Conservation (phyloP, 2,329 filamentous ascomycete genomes). For the Cordyceps sp. region DNA sequence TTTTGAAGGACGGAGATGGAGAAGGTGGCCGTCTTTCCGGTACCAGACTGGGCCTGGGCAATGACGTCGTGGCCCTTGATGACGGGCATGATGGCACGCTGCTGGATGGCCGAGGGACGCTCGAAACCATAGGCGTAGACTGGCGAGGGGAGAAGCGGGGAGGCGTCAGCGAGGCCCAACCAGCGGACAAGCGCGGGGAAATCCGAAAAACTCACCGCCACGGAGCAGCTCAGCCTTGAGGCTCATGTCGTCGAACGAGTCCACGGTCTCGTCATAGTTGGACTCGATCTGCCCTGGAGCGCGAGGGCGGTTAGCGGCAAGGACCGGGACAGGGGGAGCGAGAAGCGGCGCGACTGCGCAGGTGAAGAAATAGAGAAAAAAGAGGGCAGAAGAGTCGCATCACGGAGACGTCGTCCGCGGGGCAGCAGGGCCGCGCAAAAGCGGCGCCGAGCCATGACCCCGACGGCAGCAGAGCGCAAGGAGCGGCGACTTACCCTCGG, state of each 20-base stretch:
- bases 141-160: constrained; percentile 3
- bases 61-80: constrained; percentile 99
- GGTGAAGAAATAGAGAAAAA: not conserved
- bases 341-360: no score
- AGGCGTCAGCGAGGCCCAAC: not conserved
- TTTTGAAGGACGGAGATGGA: constrained; percentile 98
- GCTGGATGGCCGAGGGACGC: constrained; percentile 98
- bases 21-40: constrained; percentile 99
- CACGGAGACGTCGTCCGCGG: no score
- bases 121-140: constrained; percentile 99
- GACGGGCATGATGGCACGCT: constrained; percentile 99
- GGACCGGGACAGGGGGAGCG: no score
- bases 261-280: constrained; percentile 99
- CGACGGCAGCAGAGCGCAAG: constrained; percentile 1
- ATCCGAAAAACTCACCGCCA: constrained; percentile 41
- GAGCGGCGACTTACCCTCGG: constrained; percentile 53
- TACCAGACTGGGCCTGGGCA: constrained; percentile 98
- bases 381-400: no score
- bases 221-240: constrained; percentile 95
- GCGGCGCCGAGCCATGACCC: not conserved
- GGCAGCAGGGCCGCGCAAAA: not conserved
- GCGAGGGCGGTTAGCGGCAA: not conserved
- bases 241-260: constrained; percentile 97
- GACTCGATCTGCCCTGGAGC: constrained; percentile 90
- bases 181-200: not conserved